Evolutionary conservation across 345 rosid genomes (phyloP), one percentile per base, ranked within the genome.

Genomic region (Eucalyptus virginea): DNA sequence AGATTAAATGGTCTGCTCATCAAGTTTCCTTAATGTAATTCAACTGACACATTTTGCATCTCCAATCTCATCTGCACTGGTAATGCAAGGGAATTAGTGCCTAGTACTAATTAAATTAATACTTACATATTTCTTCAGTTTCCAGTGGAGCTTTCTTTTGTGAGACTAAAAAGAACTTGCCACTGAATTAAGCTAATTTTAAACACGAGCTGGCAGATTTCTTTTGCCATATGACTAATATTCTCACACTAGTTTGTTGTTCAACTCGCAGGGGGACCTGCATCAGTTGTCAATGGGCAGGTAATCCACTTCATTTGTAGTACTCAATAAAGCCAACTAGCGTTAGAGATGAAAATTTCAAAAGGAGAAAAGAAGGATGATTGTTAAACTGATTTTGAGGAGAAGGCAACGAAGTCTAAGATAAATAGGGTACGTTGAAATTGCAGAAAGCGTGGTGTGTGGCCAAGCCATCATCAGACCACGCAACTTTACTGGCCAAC

Each of bases 381-480:
- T 11, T 65, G 19, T n/a, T n/a, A 15, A n/a, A 15, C 77, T 65
- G 37, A 30, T n/a, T 65, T n/a, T 65, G 18, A 65, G 77, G 37
- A 65, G 77, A 65, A 65, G 19, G 77, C 37, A 7, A 30, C 67
- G 6, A 32, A n/a, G 77, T 12, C 30, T 28, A 65, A 65, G 77
- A 65, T 65, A 65, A 34, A 19, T 45, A n/a, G 14, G 18, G 37
- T n/a, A 14, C n/a, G 72, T 30, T 87, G 44, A 87, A 87, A n/a
- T 69, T 26, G 89, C 89, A 87, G 50, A 86, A 86, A 23, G 86
- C 88, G 10, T 93, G 94, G 93, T 91, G 94, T 48, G 85, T 94
- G 81, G 92, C 92, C 9, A 93, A 93, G 87, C 58, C 92, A 21
- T 92, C 92, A 50, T 77, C 92, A 67, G 85, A 90, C 26, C 90